Evolutionary conservation across 2,329 filamentous ascomycete genomes (phyloP).

Genomic region (Calonectria ilicicola): DNA sequence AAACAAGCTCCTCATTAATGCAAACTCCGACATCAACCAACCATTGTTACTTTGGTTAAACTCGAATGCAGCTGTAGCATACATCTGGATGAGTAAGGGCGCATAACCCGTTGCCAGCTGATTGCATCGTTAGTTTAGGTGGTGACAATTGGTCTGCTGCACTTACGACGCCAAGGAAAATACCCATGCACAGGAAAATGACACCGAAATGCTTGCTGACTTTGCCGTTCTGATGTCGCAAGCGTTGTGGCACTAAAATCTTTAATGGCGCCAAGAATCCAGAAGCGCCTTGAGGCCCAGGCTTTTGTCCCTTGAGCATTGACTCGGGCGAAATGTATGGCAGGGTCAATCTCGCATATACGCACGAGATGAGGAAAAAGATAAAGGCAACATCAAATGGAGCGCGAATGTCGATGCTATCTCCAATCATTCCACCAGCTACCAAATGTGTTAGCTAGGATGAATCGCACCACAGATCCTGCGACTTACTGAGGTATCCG

Average conservation of each 20-base stretch:
- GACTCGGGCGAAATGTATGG: conserved; percentile 64
- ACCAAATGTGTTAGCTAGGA: background rate
- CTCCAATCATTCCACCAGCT: conserved; percentile 74
- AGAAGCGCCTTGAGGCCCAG: conserved; percentile 50
- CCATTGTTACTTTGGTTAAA: conserved; percentile 69
- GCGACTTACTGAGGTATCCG: conserved; percentile 65
- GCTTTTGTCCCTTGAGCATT: conserved; percentile 48
- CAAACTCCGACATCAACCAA: conserved; percentile 67
- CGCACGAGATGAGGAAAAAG: conserved; percentile 61
- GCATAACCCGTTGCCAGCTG: conserved; percentile 76
- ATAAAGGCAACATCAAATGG: conserved; percentile 74
- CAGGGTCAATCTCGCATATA: conserved; percentile 56
- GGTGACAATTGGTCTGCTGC: background rate
- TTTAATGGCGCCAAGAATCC: conserved; percentile 73
- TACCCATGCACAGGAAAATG: conserved; percentile 72
- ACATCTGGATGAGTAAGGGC: conserved; percentile 70
- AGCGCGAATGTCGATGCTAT: conserved; percentile 70
- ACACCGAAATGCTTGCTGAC: conserved; percentile 70
- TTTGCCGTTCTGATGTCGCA: conserved; percentile 63
- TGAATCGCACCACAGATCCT: too few relatives aligned
- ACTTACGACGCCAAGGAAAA: conserved; percentile 73
- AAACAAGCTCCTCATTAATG: conserved; percentile 66
- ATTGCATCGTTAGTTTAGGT: background rate
- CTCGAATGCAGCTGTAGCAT: conserved; percentile 66
- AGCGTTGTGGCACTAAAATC: conserved; percentile 69